Evolutionary conservation across 768 basidiomycete genomes (phyloP), one percentile per base, ranked within the genome.

Genomic region (Lyophyllum decastes): DNA sequence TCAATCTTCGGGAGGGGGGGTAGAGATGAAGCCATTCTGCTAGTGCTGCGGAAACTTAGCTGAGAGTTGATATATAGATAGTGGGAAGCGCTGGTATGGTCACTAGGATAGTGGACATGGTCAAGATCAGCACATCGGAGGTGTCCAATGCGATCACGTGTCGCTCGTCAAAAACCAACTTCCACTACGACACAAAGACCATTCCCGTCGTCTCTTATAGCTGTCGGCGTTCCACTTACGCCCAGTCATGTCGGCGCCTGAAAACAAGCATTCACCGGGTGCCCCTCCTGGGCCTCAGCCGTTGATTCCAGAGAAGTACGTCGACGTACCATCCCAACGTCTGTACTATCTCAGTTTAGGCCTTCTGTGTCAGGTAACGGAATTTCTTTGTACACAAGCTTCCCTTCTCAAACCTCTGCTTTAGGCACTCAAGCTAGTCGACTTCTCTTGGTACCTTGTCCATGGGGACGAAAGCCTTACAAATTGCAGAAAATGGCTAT

Each of bases 301-400:
- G 41, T 76, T 90, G 35, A 86, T 96, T 50, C 83, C 92, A 27
- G 88, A 92, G 70, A 81, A 78, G 55, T 86, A 85, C 67, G 62
- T 94, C 27, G 89, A 91, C 66, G 76, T 86, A 4, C 90, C 91
- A 21, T 87, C 91, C 16, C 91, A 94, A 68, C 80, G 94, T 49
- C 80, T 91, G 6, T 92, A 95, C 65, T 82, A 82, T 61, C 77
- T 92, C 44, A 89, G 92, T 59, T 72, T 94, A 24, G 90, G 88
- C 8, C 81, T 87, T 40, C 77, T 94, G 2, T 78, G 90, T 33
- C 93, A 95, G 81, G 93, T 90, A 61, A 44, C 38, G 26, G 16
- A 24, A 47, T 21, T n/a, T 9, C 3, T 52, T 17, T 35, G 50
- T 19, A 41, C 4, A 4, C 40, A 41, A 2, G n/a, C 33, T 34